These are phyloP conservation scores for Aspergillus mulundensis DNA, from an alignment of 495 filamentous ascomycete species.

Conservation along the genomic window DNA sequence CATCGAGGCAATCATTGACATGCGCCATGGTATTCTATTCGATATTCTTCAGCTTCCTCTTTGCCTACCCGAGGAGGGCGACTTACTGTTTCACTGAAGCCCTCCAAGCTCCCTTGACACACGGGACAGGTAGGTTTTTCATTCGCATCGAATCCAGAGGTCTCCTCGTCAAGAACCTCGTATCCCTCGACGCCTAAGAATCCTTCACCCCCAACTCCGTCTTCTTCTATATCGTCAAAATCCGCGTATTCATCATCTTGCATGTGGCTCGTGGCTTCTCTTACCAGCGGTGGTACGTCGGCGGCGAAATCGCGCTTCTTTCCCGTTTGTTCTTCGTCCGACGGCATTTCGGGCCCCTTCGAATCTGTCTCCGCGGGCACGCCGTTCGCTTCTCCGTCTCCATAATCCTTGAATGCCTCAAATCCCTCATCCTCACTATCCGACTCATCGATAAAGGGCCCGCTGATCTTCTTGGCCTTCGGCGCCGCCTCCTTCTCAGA, in stretches of 20 bases:
- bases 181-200: constrained; percentile 38
- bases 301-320: constrained; percentile 36
- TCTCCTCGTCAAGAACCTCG: constrained; percentile 23
- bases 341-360: constrained; percentile 7
- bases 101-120: constrained; percentile 60
- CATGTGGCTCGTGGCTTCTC: constrained; percentile 53
- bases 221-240: constrained; percentile 64
- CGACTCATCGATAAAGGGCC: constrained; percentile 65
- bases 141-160: constrained; percentile 19
- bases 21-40: constrained; percentile 56
- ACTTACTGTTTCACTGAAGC: constrained; percentile 54
- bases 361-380: not conserved
- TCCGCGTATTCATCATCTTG: constrained; percentile 59
- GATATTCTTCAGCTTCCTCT: not conserved
- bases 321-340: constrained; percentile 45
- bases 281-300: constrained; percentile 44
- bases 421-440: constrained; percentile 57
- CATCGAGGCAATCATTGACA: constrained; percentile 92
- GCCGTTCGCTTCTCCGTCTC: constrained; percentile 18
- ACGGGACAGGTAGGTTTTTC: constrained; percentile 60
- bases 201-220: constrained; percentile 33
- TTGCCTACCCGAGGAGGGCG: not conserved
- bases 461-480: constrained; percentile 26
- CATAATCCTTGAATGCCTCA: constrained; percentile 20
- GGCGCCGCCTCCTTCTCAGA: constrained; percentile 15